A percentile compares a stretch with the other conserved stretches of the same genome.
These are phyloP conservation scores for Xylaria sp. DNA, from an alignment of 2,329 filamentous ascomycete genomes.

Conservation along the genomic window DNA sequence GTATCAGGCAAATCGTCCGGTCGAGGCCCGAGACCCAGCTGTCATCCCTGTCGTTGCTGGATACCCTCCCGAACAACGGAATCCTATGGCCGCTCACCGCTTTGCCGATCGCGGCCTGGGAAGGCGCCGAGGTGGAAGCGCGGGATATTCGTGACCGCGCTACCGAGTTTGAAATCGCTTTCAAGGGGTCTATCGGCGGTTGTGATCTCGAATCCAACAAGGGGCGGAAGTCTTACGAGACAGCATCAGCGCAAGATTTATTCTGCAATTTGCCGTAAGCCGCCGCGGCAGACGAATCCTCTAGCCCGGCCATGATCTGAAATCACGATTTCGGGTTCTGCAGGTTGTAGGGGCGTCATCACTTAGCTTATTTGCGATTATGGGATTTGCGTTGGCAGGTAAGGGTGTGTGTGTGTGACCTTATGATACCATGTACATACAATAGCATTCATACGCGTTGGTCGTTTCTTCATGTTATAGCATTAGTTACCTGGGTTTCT, in stretches of 20 bases:
- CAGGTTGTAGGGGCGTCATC: neutral
- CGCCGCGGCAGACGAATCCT: neutral
- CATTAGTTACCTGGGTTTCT: neutral
- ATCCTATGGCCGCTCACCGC: constrained; percentile 50
- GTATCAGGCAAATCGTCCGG: constrained; percentile 35
- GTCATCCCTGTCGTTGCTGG: constrained; percentile 55
- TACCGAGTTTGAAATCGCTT: constrained; percentile 59
- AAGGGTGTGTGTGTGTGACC: neutral
- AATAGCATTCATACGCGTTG: constrained; percentile 1
- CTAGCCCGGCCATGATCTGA: neutral
- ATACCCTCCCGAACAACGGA: constrained; percentile 53
- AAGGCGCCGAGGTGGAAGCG: constrained; percentile 56
- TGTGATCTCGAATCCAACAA: constrained; percentile 52
- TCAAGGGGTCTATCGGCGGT: constrained; percentile 69
- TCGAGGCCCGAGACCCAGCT: constrained; percentile 44
- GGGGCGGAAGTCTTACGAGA: constrained; percentile 36
- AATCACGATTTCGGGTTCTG: neutral
- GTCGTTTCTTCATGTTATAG: neutral
- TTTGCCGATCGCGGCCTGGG: constrained; percentile 68
- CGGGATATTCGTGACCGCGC: constrained; percentile 52
- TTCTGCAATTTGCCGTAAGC: constrained; percentile 63
- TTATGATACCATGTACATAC: constrained; percentile 31
- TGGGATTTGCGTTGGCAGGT: neutral
- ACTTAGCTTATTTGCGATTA: neutral
- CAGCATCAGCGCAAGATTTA: constrained; percentile 60